Conservation (phyloP, 192 early-diverging fungal genomes). For the Linnemannia elongata region DNA sequence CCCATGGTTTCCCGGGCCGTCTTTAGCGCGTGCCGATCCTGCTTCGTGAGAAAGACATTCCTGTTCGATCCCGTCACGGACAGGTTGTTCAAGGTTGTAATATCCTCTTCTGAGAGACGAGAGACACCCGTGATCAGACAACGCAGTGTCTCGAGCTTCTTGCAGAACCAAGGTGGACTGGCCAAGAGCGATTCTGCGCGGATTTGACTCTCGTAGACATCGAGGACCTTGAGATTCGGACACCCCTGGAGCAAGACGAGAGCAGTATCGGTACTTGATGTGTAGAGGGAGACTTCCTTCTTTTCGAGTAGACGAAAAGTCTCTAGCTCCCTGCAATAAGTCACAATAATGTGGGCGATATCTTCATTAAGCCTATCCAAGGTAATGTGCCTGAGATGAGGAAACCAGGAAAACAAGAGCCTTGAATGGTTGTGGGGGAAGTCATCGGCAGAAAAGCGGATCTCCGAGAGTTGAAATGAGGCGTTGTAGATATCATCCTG, state of each 20-base stretch:
- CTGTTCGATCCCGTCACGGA: not conserved
- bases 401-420: not conserved
- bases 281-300: not conserved
- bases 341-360: not conserved
- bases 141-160: not conserved
- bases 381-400: not conserved
- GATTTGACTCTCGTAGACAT: not conserved
- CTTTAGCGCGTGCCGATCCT: not conserved
- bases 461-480: not conserved
- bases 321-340: not conserved
- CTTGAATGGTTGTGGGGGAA: not conserved
- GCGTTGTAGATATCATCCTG: not conserved
- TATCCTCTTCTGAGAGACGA: not conserved
- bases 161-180: not conserved
- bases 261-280: not conserved
- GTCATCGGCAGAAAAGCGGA: not conserved
- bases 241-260: not conserved
- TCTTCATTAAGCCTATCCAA: not conserved
- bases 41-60: not conserved
- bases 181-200: not conserved
- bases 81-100: not conserved
- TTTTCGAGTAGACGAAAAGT: not conserved
- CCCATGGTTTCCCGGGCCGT: not conserved
- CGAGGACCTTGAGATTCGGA: not conserved
- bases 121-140: not conserved